Evolutionary conservation across 495 filamentous ascomycete genomes (phyloP).

Genomic region (Hypoxylon rickii): DNA sequence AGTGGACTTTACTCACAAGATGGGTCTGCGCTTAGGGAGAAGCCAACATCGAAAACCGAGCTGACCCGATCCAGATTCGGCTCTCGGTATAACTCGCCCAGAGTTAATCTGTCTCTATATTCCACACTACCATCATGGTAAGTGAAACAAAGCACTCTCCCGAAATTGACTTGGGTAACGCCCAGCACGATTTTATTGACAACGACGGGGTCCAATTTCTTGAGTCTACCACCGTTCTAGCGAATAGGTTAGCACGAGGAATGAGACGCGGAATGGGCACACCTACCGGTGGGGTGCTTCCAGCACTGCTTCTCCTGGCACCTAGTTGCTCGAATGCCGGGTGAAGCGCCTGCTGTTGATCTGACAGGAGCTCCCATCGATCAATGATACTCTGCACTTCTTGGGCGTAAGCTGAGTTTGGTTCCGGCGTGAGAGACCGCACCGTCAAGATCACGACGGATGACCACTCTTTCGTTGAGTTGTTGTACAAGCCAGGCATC

Average conservation of each 20-base stretch:
- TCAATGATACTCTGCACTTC: constrained; percentile 70
- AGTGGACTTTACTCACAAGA: constrained; percentile 31
- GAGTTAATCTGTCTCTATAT: constrained; percentile 73
- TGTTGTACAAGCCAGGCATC: constrained; percentile 62
- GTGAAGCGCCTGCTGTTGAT: constrained; percentile 64
- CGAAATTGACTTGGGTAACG: constrained; percentile 66
- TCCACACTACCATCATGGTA: constrained; percentile 78
- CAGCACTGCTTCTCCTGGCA: constrained; percentile 61
- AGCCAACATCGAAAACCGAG: constrained; percentile 34
- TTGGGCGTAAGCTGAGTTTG: constrained; percentile 60
- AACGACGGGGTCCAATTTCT: constrained; percentile 65
- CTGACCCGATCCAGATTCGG: constrained; percentile 63
- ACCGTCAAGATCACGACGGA: constrained; percentile 71
- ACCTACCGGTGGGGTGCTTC: constrained; percentile 48
- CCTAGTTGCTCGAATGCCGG: constrained; percentile 75
- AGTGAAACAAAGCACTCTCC: constrained; percentile 67
- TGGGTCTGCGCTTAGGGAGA: constrained; percentile 23
- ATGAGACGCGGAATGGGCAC: background rate
- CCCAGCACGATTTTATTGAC: constrained; percentile 71
- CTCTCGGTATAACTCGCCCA: constrained; percentile 65
- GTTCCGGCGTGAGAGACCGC: constrained; percentile 64
- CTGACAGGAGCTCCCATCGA: constrained; percentile 73
- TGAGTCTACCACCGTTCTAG: constrained; percentile 65
- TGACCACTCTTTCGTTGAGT: constrained; percentile 50
- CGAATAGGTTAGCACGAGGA: constrained; percentile 12